Percentiles rank a stretch among this genome's conserved stretches.
Conservation (phyloP, 805 yeast genomes). For the Nakazawaea anatomiae region DNA sequence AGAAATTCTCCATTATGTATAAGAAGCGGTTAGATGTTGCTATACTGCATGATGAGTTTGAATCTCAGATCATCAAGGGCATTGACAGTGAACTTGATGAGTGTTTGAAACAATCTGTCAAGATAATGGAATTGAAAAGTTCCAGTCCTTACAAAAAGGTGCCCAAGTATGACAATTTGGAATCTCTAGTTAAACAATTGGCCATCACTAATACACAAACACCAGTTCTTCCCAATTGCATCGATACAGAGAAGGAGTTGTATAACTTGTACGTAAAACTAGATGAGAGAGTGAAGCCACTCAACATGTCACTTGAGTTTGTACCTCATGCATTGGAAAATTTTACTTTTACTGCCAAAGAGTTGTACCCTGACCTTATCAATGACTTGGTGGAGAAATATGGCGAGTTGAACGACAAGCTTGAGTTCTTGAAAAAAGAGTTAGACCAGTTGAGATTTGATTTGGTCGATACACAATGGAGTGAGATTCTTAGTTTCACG, state of each 20-base stretch:
- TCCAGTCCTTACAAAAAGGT: constrained; percentile 36
- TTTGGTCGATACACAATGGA: constrained; percentile 51
- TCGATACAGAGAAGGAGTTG: constrained; percentile 29
- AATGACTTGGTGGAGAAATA: constrained; percentile 31
- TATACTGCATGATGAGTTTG: constrained; percentile 39
- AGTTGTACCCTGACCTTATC: constrained; percentile 24
- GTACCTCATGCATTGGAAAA: constrained; percentile 44
- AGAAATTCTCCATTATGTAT: constrained; percentile 20
- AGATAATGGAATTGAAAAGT: constrained; percentile 30
- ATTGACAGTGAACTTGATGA: constrained; percentile 32
- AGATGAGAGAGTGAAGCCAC: constrained; percentile 39
- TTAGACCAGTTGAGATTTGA: constrained; percentile 36
- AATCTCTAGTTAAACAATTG: neutral
- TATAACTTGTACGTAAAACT: constrained; percentile 36
- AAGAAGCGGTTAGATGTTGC: constrained; percentile 32
- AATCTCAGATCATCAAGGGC: constrained; percentile 33
- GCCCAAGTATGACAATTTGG: constrained; percentile 24
- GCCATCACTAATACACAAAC: neutral
- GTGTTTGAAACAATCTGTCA: constrained; percentile 28
- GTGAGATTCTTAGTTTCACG: constrained; percentile 41
- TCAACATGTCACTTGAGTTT: constrained; percentile 45
- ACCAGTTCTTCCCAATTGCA: constrained; percentile 29
- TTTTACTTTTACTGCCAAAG: constrained; percentile 28
- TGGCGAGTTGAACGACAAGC: constrained; percentile 31
- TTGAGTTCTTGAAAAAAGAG: constrained; percentile 35